Evolutionary conservation across 495 filamentous ascomycete species (phyloP), one percentile per base, ranked within the genome.

Genomic region (Aspergillus biplanus): DNA sequence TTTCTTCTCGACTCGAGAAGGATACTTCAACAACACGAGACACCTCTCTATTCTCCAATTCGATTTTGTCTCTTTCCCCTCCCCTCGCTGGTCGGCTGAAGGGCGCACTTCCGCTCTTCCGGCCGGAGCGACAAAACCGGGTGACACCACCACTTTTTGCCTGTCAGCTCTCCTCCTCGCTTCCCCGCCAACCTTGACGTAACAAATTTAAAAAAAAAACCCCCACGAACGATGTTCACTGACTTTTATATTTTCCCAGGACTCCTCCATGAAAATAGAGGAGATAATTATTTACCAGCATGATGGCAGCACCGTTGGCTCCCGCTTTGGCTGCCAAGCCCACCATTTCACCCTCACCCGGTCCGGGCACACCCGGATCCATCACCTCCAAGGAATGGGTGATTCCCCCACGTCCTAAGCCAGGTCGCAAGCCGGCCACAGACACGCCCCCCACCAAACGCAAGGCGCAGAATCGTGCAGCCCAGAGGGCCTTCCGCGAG

Each of bases 381-480:
- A 64, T 82, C 63, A 95, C 90, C 44, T 89, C 83, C 63, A 93
- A 87, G 74, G 90, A 93, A 86, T 96, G 92, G 92, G 83, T 93
- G 8, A 85, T 96, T 53, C 92, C 92, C 33, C 92, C 92, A 55
- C 85, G 91, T 52, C 92, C 92, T 32, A 95, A 95, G 81, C 93
- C 93, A n/a, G 93, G 93, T 39, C 86, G 93, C 56, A 97, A 97
- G 74, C 93, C 93, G 9, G 92, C 93, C 21, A 93, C 90, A 13
- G 92, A 97, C 69, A 92, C 91, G 5, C 92, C 92, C 12, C 92
- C 92, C 3, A 96, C 92, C 42, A 95, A 96, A 72, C 87, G 93
- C 60, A 96, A 96, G 76, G 91, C 90, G 0, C 93, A 97, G 72
- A 97, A 97, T 73, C 84, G 93, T 46, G 91, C 90, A n/a, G 93